Evolutionary conservation across 2,329 filamentous ascomycete species (phyloP), one percentile per base, ranked within the genome.

Genomic region (Dactylellina haptotyla): DNA sequence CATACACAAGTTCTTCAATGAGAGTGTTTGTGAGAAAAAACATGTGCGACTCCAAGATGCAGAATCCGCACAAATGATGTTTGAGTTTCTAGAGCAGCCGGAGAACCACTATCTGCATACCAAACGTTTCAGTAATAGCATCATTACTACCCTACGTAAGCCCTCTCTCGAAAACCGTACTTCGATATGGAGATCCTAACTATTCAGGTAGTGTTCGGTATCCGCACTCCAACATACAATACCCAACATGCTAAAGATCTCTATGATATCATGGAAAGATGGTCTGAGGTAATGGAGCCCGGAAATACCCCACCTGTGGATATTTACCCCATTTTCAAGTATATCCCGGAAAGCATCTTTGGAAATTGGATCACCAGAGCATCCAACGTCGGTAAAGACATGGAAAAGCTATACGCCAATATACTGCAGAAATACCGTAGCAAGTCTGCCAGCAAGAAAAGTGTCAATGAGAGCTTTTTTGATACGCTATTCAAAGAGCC

Each of bases 271-370:
- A 82, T 84, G 82, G 81, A 83, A 46, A 76, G 80, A 6, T 84
- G 81, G 81, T 81, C 81, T 3, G 78, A 80, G 41, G 79, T 84
- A 0, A 80, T 84, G 78, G 84, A 85, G 75, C 79, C 81, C 0
- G 84, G 84, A 0, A 82, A 81, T 10, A 85, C 83, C 0, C 84
- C 84, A 0, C 84, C 84, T 0, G 82, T 85, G 0, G 84, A 85
- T 57, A 79, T 83, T 37, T 84, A 83, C 58, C 82, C 84, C 0
- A 79, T 82, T 25, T 76, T 85, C 8, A 81, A 83, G 39, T 80
- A 76, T 3, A 74, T 85, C 8, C 84, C 84, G 0, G 79, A 84
- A 62, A 58, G 59, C 0, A 39, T 83, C 1, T 81, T 83, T 48
- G 79, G 80, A 0, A 81, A 82, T 62, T 84, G 81, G 79, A 77